Conservation (phyloP, 2,329 filamentous ascomycete species). For the Claviceps sp. region DNA sequence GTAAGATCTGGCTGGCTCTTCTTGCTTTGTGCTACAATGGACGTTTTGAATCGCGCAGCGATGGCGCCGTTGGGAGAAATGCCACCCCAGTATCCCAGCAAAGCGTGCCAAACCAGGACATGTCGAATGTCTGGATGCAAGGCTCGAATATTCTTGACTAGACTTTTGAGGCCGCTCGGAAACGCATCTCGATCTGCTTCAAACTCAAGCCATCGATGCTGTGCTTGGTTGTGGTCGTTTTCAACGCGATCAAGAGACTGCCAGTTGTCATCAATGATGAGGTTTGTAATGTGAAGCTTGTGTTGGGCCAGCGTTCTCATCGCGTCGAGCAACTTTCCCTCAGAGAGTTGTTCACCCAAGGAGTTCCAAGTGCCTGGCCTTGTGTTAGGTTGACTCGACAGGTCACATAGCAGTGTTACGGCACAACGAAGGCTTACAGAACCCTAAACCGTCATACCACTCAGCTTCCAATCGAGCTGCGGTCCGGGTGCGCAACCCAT, state of each 20-base stretch:
- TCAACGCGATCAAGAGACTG: conserved; percentile 52
- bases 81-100: conserved; percentile 84
- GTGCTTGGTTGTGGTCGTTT: conserved; percentile 37
- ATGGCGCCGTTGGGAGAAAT: conserved; percentile 64
- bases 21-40: conserved; percentile 42
- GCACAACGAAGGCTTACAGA: conserved; percentile 43
- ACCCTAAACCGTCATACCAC: conserved; percentile 88
- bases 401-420: not conserved
- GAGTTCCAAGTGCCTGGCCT: conserved; percentile 74
- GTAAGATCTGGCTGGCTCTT: conserved; percentile 38
- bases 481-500: conserved; percentile 33
- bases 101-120: conserved; percentile 87
- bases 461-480: conserved; percentile 60
- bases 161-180: conserved; percentile 62
- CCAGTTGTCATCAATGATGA: conserved; percentile 98
- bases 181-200: conserved; percentile 74
- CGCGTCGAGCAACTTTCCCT: conserved; percentile 64
- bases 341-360: conserved; percentile 69
- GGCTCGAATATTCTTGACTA: conserved; percentile 54
- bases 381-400: conserved; percentile 9
- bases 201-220: conserved; percentile 64
- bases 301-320: conserved; percentile 57
- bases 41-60: conserved; percentile 65
- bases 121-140: conserved; percentile 63
- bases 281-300: conserved; percentile 63